phyloP scores from a whole-genome alignment of 2,329 filamentous ascomycete species.

The Colletotrichum australisinense region DNA sequence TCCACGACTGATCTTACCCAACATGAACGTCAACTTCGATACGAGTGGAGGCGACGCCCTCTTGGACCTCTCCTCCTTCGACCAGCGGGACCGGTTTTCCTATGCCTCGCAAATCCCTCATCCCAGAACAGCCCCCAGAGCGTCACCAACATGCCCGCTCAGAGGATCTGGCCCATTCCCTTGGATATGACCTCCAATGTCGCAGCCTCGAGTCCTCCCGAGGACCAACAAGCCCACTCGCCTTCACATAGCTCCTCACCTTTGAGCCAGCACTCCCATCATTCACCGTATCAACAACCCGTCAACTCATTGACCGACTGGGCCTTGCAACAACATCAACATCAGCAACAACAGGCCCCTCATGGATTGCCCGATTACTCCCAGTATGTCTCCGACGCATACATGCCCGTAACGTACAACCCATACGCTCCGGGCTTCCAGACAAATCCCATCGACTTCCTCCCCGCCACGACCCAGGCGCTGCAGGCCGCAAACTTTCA shows the following conservation, averaged over 20 bases:
- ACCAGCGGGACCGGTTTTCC: conserved; percentile 68
- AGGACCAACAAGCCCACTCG: conserved; percentile 57
- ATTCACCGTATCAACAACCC: conserved; percentile 65
- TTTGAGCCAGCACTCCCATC: conserved; percentile 60
- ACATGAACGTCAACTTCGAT: conserved; percentile 71
- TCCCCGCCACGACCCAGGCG: conserved; percentile 71
- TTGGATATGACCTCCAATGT: conserved; percentile 62
- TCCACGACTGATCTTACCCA: conserved; percentile 41
- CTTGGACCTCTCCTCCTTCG: conserved; percentile 68
- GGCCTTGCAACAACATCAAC: conserved; percentile 68
- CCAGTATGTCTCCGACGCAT: conserved; percentile 66
- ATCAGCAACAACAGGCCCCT: conserved; percentile 47
- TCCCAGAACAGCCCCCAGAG: conserved; percentile 37
- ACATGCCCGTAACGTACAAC: conserved; percentile 46
- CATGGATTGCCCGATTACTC: conserved; percentile 58
- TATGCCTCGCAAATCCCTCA: conserved; percentile 55
- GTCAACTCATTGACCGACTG: conserved; percentile 69
- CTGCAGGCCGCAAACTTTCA: conserved; percentile 70
- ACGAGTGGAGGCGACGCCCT: conserved; percentile 68
- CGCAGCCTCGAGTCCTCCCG: conserved; percentile 61
- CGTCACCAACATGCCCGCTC: conserved; percentile 47
- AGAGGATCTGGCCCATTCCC: conserved; percentile 61
- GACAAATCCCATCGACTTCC: conserved; percentile 69
- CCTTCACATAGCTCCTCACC: conserved; percentile 58
- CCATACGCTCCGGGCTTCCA: conserved; percentile 64